Base-by-base conservation (phyloP, 2,329 filamentous ascomycete species). In the Thelonectria blattea region DNA sequence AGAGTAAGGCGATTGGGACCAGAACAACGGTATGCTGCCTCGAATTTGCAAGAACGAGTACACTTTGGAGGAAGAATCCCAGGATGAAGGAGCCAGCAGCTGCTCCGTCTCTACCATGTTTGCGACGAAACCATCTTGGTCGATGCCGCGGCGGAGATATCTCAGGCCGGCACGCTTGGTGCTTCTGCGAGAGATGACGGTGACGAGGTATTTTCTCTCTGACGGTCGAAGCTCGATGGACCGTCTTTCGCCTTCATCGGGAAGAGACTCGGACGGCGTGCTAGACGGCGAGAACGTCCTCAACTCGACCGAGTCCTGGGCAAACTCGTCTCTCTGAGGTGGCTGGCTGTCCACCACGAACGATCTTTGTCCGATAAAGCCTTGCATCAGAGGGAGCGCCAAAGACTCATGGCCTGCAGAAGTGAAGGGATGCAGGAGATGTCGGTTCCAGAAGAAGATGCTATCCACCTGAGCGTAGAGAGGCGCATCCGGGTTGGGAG, bases 81-180 rank as follows among this genome's bases (percentile, higher is more conserved):
- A 93, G 1, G 82, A 81, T 2, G 87, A 80, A 0, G 85, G 84
- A 0, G 92, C 95, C 3, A 99, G 81, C 10, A 99, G 90, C 75
- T 99, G 95, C 73, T 99, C 95, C 0, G 94, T 97, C 78, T 99
- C 95, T 18, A 98, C 94, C 27, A 84, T 88, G 71, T 99, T 99
- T 17, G 95, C 95, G 5, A 91, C 88, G 68, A 91, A 88, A 0
- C 95, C 95, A 60, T 93, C 87, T 60, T 98, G 93, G 68, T 99
- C 93, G 20, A 97, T 86, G 7, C 95, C 95, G 24, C 95, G 88
- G 10, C 95, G 89, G 3, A 97, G 82, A 76, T 99, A 99, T 55
- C 95, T 87, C 27, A 98, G 79, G 2, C 95, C 95, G 18, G 94
- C 93, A 43, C 95, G 86, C 69, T 94, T 91, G 20, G 90, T 86